These are phyloP conservation scores for Rhynchospora breviuscula DNA, from an alignment of 176 grass and related monocot genomes.

Conservation along the genomic window DNA sequence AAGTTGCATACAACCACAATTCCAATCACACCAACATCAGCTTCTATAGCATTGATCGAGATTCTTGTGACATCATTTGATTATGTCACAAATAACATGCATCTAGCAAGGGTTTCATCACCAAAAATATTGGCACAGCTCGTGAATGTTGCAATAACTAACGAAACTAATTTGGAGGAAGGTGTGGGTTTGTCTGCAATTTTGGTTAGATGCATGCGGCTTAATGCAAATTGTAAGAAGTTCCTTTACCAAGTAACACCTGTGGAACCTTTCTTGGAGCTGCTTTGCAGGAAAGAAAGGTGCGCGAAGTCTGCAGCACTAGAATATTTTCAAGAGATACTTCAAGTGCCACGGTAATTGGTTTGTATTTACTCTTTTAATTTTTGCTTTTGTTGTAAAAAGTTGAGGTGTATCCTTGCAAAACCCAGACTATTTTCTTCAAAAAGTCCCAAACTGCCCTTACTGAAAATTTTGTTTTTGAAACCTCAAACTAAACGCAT, in stretches of 20 bases:
- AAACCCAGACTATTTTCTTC: not conserved
- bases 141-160: slow-evolving; percentile 60
- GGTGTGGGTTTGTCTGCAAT: slow-evolving; percentile 78
- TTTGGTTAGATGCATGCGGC: slow-evolving; percentile 74
- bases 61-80: slow-evolving; percentile 93
- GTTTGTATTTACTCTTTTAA: not conserved
- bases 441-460: not conserved
- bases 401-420: not conserved
- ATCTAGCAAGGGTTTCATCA: slow-evolving; percentile 78
- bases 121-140: slow-evolving; percentile 74
- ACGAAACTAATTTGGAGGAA: slow-evolving; percentile 50
- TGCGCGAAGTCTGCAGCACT: slow-evolving; percentile 59
- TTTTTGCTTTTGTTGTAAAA: not conserved
- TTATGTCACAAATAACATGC: slow-evolving; percentile 96
- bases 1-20: slow-evolving; percentile 48
- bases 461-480: not conserved
- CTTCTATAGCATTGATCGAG: slow-evolving; percentile 97
- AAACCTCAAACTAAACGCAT: not conserved
- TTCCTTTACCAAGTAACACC: slow-evolving; percentile 93
- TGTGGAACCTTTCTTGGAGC: slow-evolving; percentile 82
- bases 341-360: slow-evolving; percentile 71
- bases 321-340: slow-evolving; percentile 98
- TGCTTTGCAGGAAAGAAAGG: slow-evolving; percentile 73
- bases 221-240: slow-evolving; percentile 87
- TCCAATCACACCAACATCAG: slow-evolving; percentile 80